A percentile compares a stretch with the other conserved stretches of the same genome.
phyloP scores from a whole-genome alignment of 306 rosid species.

The Pterocarpus macrocarpus region DNA sequence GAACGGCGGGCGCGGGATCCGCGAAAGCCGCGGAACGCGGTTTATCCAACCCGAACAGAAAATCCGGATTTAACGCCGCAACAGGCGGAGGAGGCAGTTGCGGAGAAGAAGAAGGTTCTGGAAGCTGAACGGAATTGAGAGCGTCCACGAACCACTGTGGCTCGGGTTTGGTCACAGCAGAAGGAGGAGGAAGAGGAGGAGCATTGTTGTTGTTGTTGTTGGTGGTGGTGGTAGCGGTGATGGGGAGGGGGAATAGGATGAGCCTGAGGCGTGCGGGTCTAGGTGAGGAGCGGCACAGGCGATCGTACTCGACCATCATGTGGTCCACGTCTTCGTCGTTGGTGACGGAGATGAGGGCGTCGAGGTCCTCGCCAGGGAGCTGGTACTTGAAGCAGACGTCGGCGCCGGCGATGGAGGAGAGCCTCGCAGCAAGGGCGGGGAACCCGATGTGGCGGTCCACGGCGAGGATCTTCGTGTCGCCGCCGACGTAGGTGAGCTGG shows the following conservation, averaged over 20 bases:
- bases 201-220: not conserved
- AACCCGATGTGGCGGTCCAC: conserved; percentile 74
- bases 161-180: conserved; percentile 55
- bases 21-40: conserved; percentile 48
- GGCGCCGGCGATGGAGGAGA: conserved; percentile 60
- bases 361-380: conserved; percentile 93
- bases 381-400: conserved; percentile 79
- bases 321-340: conserved; percentile 89
- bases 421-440: conserved; percentile 60
- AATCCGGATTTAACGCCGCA: conserved; percentile 64
- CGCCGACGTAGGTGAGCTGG: conserved; percentile 82
- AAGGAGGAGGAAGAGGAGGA: conserved; percentile 41
- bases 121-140: conserved; percentile 79
- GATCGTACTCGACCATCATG: conserved; percentile 89
- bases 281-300: conserved; percentile 68
- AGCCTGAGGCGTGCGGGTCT: conserved; percentile 78
- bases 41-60: conserved; percentile 80
- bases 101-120: conserved; percentile 59
- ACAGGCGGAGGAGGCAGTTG: conserved; percentile 47
- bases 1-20: conserved; percentile 50
- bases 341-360: conserved; percentile 85
- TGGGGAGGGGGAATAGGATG: conserved; percentile 64
- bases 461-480: conserved; percentile 87
- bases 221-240: not conserved
- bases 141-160: conserved; percentile 88